Evolutionary conservation across 2,329 filamentous ascomycete genomes (phyloP), one percentile per base, ranked within the genome.

Genomic region (Fusarium napiforme): DNA sequence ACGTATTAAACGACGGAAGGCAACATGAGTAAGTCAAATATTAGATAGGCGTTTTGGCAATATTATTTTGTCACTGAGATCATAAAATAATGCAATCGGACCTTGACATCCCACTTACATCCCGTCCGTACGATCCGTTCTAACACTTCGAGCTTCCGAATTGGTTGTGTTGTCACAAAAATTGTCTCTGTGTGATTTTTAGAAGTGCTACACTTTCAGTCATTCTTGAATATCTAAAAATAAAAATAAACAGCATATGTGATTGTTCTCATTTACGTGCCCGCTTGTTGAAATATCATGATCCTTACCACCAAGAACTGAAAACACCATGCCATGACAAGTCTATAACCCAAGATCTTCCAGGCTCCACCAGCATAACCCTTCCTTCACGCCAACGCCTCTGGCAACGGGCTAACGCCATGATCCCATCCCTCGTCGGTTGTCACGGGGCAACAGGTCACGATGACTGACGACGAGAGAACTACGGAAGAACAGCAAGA

Each of bases 291-390:
- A 77, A 73, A 73, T 59, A 55, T 75, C 69, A 71, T 76, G 59
- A 71, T 60, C 61, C 71, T 64, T 77, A 63, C 65, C 67, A 46
- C 55, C 56, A 57, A 69, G 64, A 59, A 57, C 56, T 62, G 50
- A 64, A 64, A 72, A 60, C 58, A 75, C 71, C 71, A 76, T 74
- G 55, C 60, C 72, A 61, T 75, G 64, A 73, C 73, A 75, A 70
- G 67, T 77, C 75, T 77, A 77, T 77, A 59, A 67, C 64, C 60
- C 66, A 61, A 67, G 39, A 59, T 61, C 56, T 62, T 60, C 69
- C 63, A 65, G 47, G 62, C 67, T 72, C 46, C 61, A 67, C 52
- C 62, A 66, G 53, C 56, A 67, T 71, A 70, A 49, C 62, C 57
- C 68, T 61, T 69, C 61, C 55, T 73, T 64, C 75, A 49, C 71